Evolutionary conservation across 2,329 filamentous ascomycete species (phyloP).

Genomic region (Penicillium sp.): DNA sequence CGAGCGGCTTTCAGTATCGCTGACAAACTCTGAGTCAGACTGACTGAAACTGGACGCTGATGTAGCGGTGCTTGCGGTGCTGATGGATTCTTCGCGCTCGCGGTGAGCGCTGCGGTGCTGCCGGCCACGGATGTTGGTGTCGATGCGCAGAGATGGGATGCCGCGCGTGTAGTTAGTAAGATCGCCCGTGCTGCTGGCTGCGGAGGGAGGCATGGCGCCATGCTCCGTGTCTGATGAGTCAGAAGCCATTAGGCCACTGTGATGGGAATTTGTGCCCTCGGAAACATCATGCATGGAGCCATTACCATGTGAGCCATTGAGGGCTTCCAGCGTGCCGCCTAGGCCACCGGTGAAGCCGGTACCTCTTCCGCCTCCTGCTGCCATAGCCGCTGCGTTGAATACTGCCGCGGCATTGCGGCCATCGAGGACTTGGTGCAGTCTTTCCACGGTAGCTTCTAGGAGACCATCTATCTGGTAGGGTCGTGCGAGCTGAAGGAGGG

Average conservation of each 20-base stretch:
- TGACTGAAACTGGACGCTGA: conserved; percentile 40
- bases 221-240: conserved; percentile 43
- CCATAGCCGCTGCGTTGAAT: conserved; percentile 98
- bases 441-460: conserved; percentile 87
- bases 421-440: conserved; percentile 84
- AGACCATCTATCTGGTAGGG: conserved; percentile 93
- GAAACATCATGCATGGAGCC: conserved; percentile 20
- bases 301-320: conserved; percentile 38
- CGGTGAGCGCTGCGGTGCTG: conserved; percentile 22
- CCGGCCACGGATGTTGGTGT: conserved; percentile 34
- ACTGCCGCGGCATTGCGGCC: conserved; percentile 93
- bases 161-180: conserved; percentile 29
- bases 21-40: conserved; percentile 36
- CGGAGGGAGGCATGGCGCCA: conserved; percentile 28
- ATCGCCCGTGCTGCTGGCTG: conserved; percentile 28
- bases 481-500: conserved; percentile 85
- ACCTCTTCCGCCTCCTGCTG: conserved; percentile 84
- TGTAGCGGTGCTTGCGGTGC: conserved; percentile 38
- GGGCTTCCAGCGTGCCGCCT: conserved; percentile 44
- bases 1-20: conserved; percentile 25
- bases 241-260: conserved; percentile 33
- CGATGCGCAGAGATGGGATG: conserved; percentile 39
- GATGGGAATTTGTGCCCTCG: conserved; percentile 24
- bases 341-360: conserved; percentile 67
- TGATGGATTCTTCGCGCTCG: conserved; percentile 42